Conservation (phyloP, 495 filamentous ascomycete species). For the Aspergillus campestris region DNA sequence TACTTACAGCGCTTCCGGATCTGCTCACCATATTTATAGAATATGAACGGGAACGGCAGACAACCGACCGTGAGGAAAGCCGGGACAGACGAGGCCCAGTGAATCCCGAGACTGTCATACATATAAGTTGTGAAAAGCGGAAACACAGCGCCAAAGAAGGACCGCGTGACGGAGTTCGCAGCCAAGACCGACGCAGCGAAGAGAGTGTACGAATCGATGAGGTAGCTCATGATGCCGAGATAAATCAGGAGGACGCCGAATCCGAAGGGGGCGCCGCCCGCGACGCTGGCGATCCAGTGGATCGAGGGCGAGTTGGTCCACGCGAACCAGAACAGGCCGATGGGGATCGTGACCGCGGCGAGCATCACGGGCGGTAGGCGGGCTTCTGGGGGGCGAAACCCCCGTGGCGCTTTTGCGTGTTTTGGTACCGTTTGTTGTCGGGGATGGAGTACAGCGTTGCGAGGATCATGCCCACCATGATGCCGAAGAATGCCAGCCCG, state of each 20-base stretch:
- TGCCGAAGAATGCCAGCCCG: constrained; percentile 62
- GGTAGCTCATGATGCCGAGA: constrained; percentile 46
- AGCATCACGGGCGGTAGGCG: constrained; percentile 30
- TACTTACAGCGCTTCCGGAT: constrained; percentile 58
- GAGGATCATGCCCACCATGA: constrained; percentile 49
- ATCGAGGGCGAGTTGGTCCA: constrained; percentile 44
- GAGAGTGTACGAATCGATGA: constrained; percentile 52
- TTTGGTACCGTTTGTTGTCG: constrained; percentile 12
- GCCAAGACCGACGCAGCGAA: constrained; percentile 58
- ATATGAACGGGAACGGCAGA: constrained; percentile 59
- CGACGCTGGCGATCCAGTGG: constrained; percentile 46
- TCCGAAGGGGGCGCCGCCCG: constrained; percentile 39
- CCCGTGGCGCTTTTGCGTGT: background rate
- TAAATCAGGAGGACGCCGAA: constrained; percentile 27
- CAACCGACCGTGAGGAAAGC: constrained; percentile 61
- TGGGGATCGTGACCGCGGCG: constrained; percentile 41
- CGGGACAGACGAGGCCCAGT: constrained; percentile 61
- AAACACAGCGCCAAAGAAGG: constrained; percentile 58
- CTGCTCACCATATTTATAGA: constrained; percentile 52
- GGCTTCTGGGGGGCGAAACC: constrained; percentile 18
- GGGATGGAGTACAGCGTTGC: constrained; percentile 36
- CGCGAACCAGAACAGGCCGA: constrained; percentile 54
- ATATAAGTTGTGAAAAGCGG: constrained; percentile 62
- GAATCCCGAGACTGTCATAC: constrained; percentile 56
- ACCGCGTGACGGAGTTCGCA: constrained; percentile 55